phyloP scores from a whole-genome alignment of 176 grass and related monocot genomes.

The Ampelocalamus luodianensis region DNA sequence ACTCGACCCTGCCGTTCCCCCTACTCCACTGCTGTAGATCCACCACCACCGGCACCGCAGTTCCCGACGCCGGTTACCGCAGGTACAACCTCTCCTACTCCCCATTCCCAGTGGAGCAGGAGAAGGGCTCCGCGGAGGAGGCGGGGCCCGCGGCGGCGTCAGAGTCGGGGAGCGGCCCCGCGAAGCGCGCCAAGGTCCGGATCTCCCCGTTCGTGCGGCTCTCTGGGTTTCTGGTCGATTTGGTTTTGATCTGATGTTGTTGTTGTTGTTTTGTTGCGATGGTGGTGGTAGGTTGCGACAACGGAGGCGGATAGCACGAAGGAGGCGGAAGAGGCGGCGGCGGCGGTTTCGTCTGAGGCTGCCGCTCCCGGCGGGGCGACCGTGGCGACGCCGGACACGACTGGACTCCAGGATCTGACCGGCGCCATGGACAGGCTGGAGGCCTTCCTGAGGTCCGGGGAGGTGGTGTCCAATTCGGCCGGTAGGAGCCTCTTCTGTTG shows the following conservation, averaged over 20 bases:
- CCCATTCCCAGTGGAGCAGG: slow-evolving; percentile 31
- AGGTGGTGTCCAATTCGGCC: slow-evolving; percentile 29
- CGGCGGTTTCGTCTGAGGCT: not conserved
- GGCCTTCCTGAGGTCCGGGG: slow-evolving; percentile 48
- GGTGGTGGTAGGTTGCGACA: slow-evolving; percentile 24
- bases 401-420: slow-evolving; percentile 49
- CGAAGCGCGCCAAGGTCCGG: slow-evolving; percentile 62
- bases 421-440: slow-evolving; percentile 60
- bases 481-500: slow-evolving; percentile 28
- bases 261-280: not conserved
- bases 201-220: slow-evolving; percentile 39
- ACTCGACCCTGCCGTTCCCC: too few species aligned
- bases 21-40: too few species aligned
- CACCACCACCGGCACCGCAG: too few species aligned
- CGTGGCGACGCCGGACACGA: slow-evolving; percentile 30
- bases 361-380: not conserved
- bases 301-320: slow-evolving; percentile 27
- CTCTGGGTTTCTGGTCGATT: not conserved
- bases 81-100: too few species aligned
- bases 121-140: slow-evolving; percentile 13
- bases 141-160: slow-evolving; percentile 33
- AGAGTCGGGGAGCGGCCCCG: slow-evolving; percentile 31
- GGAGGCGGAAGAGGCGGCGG: slow-evolving; percentile 13
- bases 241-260: slow-evolving; percentile 30
- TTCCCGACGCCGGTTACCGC: too few species aligned